Percentiles rank a stretch among this genome's conserved stretches.
These are phyloP conservation scores for Neurospora sp. DNA, from an alignment of 495 filamentous ascomycete species.

Conservation along the genomic window DNA sequence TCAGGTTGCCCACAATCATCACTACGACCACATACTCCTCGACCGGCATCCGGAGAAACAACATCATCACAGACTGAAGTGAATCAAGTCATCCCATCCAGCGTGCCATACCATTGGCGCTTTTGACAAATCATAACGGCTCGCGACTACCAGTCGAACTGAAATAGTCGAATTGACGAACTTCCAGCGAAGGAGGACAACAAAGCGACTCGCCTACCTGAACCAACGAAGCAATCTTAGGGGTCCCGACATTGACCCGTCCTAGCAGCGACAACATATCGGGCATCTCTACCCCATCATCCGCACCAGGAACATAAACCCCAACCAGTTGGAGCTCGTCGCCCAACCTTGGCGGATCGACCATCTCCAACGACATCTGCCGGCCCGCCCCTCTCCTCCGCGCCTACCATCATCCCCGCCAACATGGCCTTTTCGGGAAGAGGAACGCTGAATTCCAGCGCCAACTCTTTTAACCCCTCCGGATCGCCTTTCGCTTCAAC, in stretches of 20 bases:
- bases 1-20: background rate
- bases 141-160: background rate
- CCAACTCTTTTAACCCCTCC: conserved; percentile 36
- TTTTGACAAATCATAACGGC: background rate
- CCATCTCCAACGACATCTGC: background rate
- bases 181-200: background rate
- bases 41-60: background rate
- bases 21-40: background rate
- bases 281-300: background rate
- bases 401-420: conserved; percentile 58
- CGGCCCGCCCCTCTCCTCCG: conserved; percentile 43
- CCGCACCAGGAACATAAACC: background rate
- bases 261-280: background rate
- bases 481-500: conserved; percentile 28
- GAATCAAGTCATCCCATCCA: background rate
- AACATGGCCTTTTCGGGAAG: conserved; percentile 49
- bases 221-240: background rate
- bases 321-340: background rate
- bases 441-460: conserved; percentile 32
- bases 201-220: background rate
- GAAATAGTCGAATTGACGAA: background rate
- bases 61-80: background rate
- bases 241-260: background rate
- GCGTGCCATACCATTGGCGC: background rate
- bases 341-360: background rate